These are phyloP conservation scores for Cetradonia linearis DNA, from an alignment of 495 filamentous ascomycete genomes.

Conservation along the genomic window DNA sequence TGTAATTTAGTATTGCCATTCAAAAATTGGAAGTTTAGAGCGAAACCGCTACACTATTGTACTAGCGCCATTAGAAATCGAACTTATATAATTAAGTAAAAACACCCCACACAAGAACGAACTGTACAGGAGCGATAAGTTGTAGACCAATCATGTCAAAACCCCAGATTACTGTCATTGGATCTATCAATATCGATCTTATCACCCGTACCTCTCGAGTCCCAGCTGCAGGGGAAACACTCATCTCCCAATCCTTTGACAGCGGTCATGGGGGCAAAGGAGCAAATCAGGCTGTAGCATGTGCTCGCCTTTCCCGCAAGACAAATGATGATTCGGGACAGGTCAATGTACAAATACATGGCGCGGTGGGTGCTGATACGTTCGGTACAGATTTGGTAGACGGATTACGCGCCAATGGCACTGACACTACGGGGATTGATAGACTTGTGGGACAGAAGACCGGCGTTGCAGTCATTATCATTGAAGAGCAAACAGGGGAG, in stretches of 20 bases:
- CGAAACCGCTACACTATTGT: too few species aligned
- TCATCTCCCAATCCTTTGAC: slow-evolving; percentile 67
- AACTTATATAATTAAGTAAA: too few species aligned
- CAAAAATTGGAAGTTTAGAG: too few species aligned
- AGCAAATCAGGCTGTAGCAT: slow-evolving; percentile 88
- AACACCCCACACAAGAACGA: neutral
- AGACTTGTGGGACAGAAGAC: slow-evolving; percentile 47
- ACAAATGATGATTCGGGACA: slow-evolving; percentile 29
- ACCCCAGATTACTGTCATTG: slow-evolving; percentile 64
- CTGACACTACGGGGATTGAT: slow-evolving; percentile 48
- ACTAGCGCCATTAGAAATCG: too few species aligned
- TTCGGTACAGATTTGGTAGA: slow-evolving; percentile 45
- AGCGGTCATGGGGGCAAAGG: slow-evolving; percentile 86
- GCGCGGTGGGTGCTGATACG: slow-evolving; percentile 60
- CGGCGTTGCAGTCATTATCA: slow-evolving; percentile 71
- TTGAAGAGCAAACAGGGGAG: slow-evolving; percentile 71
- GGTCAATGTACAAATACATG: slow-evolving; percentile 15
- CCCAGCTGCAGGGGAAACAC: slow-evolving; percentile 74
- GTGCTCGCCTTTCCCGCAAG: slow-evolving; percentile 50
- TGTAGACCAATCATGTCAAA: slow-evolving; percentile 8
- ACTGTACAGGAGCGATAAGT: neutral
- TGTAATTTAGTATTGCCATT: too few species aligned
- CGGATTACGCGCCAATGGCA: slow-evolving; percentile 44
- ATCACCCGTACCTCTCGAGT: slow-evolving; percentile 77
- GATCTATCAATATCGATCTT: slow-evolving; percentile 89